Conservation (phyloP, 1,284 basidiomycete genomes). For the Sporisorium reilianum region DNA sequence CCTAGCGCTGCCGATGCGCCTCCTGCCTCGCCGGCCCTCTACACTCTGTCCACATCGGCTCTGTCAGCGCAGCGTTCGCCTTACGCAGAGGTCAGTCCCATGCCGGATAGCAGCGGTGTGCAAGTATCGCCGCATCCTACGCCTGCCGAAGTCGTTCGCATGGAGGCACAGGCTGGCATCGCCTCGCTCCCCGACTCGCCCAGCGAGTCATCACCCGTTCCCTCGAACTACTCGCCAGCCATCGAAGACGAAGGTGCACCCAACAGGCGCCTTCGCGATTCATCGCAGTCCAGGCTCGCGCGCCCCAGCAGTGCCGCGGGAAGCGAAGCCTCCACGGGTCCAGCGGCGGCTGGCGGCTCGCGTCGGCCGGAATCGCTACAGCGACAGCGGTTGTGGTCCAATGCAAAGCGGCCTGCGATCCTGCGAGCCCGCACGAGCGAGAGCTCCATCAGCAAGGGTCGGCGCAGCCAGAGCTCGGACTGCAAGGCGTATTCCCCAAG, state of each 20-base stretch:
- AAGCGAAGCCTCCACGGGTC: constrained; percentile 31
- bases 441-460: constrained; percentile 33
- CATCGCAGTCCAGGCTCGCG: constrained; percentile 12
- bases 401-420: constrained; percentile 33
- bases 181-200: constrained; percentile 54
- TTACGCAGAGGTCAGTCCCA: constrained; percentile 2
- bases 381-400: constrained; percentile 38
- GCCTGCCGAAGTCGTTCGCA: constrained; percentile 57
- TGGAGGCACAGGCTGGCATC: constrained; percentile 63
- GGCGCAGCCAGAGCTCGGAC: constrained; percentile 30
- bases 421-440: constrained; percentile 38
- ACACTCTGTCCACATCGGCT: constrained; percentile 23
- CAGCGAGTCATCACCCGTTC: constrained; percentile 45
- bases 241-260: constrained; percentile 12
- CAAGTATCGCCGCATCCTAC: constrained; percentile 29
- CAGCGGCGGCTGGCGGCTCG: constrained; percentile 11
- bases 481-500: constrained; percentile 22
- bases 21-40: constrained; percentile 31
- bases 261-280: constrained; percentile 15
- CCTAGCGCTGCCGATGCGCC: constrained; percentile 31
- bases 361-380: constrained; percentile 27
- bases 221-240: constrained; percentile 31
- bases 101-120: neutral
- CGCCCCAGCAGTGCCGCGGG: constrained; percentile 32
- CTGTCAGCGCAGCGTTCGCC: constrained; percentile 14